Evolutionary conservation across 768 basidiomycete species (phyloP).

Genomic region (Calocybe indica): DNA sequence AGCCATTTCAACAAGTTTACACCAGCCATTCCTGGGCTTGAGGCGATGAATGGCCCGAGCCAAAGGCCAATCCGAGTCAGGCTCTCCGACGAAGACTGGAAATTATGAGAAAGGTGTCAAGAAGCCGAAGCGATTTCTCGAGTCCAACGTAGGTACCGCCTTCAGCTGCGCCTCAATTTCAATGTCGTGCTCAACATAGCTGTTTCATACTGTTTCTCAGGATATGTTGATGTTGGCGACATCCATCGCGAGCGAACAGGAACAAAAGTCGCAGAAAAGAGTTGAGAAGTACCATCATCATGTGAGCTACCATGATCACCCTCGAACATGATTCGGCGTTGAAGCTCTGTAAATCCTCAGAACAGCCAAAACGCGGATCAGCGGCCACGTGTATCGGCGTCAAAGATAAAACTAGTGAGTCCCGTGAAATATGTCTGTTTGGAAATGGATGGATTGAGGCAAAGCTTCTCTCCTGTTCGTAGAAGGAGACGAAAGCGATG

Average conservation of each 20-base stretch:
- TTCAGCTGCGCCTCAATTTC: too few relatives aligned
- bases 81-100: too few relatives aligned
- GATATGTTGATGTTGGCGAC: constrained; percentile 42
- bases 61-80: too few relatives aligned
- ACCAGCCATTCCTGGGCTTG: too few relatives aligned
- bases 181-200: not conserved
- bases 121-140: constrained; percentile 29
- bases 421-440: not conserved
- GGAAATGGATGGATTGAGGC: not conserved
- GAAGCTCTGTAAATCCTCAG: constrained; percentile 21
- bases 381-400: constrained; percentile 13
- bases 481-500: constrained; percentile 38
- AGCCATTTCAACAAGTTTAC: too few relatives aligned
- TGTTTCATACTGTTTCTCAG: constrained; percentile 18
- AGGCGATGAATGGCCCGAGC: too few relatives aligned
- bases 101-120: constrained; percentile 15
- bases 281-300: constrained; percentile 32
- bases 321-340: not conserved
- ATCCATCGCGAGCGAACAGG: constrained; percentile 38
- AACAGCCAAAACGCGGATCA: constrained; percentile 13
- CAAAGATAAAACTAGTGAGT: constrained; percentile 34
- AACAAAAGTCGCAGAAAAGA: constrained; percentile 35
- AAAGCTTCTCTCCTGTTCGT: not conserved
- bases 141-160: constrained; percentile 20
- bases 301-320: constrained; percentile 5